Conservation (phyloP, 306 rosid genomes). For the Quercus suber region DNA sequence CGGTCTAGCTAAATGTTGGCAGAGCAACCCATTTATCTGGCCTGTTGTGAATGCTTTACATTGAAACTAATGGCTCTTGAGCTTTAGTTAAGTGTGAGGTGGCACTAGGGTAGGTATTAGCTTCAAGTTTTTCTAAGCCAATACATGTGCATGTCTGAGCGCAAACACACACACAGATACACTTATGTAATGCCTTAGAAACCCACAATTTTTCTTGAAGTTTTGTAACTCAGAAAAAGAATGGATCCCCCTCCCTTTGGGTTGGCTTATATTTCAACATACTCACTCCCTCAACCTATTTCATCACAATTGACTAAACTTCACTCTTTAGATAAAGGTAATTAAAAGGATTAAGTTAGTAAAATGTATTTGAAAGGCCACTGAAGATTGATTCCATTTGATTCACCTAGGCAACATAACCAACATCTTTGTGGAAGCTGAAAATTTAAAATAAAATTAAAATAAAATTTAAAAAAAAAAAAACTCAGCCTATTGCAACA, state of each 20-base stretch:
- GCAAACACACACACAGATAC: not conserved
- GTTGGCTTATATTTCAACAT: not conserved
- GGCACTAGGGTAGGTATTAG: not conserved
- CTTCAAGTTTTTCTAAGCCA: not conserved
- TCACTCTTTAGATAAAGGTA: not conserved
- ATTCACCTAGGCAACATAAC: not conserved
- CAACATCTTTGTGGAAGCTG: not conserved
- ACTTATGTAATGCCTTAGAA: not conserved
- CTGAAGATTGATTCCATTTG: not conserved
- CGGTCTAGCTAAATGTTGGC: too few relatives aligned
- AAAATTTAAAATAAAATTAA: too few relatives aligned
- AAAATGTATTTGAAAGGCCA: not conserved
- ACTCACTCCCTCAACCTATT: not conserved
- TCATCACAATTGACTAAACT: not conserved
- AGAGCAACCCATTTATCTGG: too few relatives aligned
- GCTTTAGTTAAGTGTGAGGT: not conserved
- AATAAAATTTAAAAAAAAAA: too few relatives aligned
- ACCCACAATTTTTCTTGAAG: not conserved
- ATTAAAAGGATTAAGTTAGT: not conserved
- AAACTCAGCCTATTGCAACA: too few relatives aligned
- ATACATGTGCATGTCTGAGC: not conserved
- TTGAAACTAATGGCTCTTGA: not conserved
- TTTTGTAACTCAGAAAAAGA: not conserved
- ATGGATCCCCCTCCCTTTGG: not conserved
- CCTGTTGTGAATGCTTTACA: too few relatives aligned